Evolutionary conservation across 176 grass and related monocot genomes (phyloP).

Genomic region (Paspalum vaginatum): DNA sequence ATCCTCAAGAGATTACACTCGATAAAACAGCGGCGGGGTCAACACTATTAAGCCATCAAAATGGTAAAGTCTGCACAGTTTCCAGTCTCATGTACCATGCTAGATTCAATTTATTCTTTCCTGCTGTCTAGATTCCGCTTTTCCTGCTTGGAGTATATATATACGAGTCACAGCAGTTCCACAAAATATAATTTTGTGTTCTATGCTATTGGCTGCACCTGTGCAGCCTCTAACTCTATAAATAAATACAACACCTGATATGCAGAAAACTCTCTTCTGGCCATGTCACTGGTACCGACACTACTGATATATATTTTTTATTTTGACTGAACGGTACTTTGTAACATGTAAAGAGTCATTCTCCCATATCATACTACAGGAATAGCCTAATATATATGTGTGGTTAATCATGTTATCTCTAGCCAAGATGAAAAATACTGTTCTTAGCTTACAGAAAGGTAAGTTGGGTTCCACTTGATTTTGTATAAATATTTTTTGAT

Average conservation of each 20-base stretch:
- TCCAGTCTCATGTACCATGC: slow-evolving; percentile 4
- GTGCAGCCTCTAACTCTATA: background rate
- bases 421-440: slow-evolving; percentile 5
- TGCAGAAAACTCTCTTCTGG: background rate
- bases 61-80: slow-evolving; percentile 51
- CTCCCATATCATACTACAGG: background rate
- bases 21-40: slow-evolving; percentile 42
- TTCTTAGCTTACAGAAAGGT: background rate
- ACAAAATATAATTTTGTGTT: slow-evolving; percentile 5
- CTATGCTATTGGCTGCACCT: background rate
- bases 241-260: background rate
- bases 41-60: slow-evolving; percentile 40
- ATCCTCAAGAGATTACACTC: slow-evolving; percentile 29
- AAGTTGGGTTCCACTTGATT: background rate
- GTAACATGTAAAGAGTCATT: background rate
- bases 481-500: background rate
- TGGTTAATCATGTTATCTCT: background rate
- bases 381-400: background rate
- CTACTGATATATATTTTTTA: background rate
- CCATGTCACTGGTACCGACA: slow-evolving; percentile 9
- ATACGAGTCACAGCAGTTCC: background rate
- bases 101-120: slow-evolving; percentile 17
- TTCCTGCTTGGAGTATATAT: slow-evolving; percentile 26
- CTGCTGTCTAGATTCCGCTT: background rate
- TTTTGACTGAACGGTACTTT: slow-evolving; percentile 17